Base-by-base conservation (phyloP, 2,329 filamentous ascomycete species). In the Aureobasidium sp. region DNA sequence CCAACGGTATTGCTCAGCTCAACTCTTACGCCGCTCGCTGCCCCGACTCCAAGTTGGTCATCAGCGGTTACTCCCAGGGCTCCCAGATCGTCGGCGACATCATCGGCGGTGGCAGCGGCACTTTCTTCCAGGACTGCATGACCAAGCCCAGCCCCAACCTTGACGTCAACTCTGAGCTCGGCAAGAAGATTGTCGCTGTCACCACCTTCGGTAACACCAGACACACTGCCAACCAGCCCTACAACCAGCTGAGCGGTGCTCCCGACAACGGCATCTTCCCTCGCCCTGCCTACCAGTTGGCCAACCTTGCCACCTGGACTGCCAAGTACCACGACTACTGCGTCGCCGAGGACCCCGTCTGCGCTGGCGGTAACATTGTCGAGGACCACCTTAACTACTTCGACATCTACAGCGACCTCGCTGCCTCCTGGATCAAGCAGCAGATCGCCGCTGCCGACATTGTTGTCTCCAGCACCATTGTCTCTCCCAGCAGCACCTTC, bases 31-130 rank as follows among this genome's bases (percentile, higher is more conserved):
- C 61, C 66, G 67, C 72, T 65, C 68, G 69, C 17, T 79, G 76
- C 62, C 76, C 77, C 17, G 64, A 75, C 41, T 64, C 75, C 25
- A 76, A 73, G 63, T 70, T 79, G 14, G 75, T 78, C 7, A 57
- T 79, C 34, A 75, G 73, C 63, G 77, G 77, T 0, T 79, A 76
- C 65, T 76, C 73, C 1, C 74, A 79, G 63, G 77, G 76, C 51
- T 72, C 69, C 1, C 67, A 68, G 58, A 63, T 67, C 36, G 64
- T 65, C 12, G 36, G 63, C 37, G 66, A 67, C 47, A 64, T 64
- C 17, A 48, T 67, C 14, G 63, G 64, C 25, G 66, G 66, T 63
- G 64, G 66, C 31, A 64, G 75, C 20, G 70, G 55, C 17, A 75
- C 75, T 63, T 69, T 77, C 29, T 65, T 76, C 6, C 72, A 70